phyloP scores from a whole-genome alignment of 805 yeast genomes.

The Starmerella riodocensis region DNA sequence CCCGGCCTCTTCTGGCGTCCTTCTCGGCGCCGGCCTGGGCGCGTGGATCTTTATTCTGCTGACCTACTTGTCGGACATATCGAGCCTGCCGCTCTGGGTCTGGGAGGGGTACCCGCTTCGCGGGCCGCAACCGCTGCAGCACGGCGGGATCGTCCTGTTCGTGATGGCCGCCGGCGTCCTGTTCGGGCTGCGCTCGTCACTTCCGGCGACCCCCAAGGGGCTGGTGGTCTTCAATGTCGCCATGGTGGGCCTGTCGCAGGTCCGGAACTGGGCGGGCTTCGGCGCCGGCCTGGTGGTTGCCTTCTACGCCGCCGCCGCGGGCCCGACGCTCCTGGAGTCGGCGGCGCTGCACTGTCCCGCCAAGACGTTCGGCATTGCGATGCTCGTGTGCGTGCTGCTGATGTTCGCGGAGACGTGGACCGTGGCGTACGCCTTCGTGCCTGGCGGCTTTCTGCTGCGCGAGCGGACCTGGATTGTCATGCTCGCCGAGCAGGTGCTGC shows the following conservation, averaged over 20 bases:
- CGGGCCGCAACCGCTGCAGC: constrained; percentile 81
- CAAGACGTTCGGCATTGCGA: constrained; percentile 29
- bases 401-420: constrained; percentile 86
- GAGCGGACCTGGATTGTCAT: constrained; percentile 77
- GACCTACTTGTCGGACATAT: constrained; percentile 68
- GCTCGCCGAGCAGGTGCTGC: constrained; percentile 38
- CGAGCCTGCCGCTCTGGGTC: constrained; percentile 82
- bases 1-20: constrained; percentile 32
- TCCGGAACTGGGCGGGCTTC: constrained; percentile 59
- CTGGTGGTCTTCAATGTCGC: constrained; percentile 37
- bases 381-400: constrained; percentile 39
- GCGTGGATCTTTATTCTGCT: constrained; percentile 57
- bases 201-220: constrained; percentile 28
- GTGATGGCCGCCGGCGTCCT: constrained; percentile 47
- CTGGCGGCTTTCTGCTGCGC: constrained; percentile 76
- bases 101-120: constrained; percentile 89
- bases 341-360: constrained; percentile 46
- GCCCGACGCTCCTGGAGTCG: constrained; percentile 48
- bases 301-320: constrained; percentile 47
- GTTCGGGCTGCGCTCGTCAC: constrained; percentile 30
- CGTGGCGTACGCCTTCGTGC: constrained; percentile 97
- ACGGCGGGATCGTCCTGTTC: constrained; percentile 50
- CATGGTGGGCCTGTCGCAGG: constrained; percentile 37
- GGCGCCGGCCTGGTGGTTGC: constrained; percentile 55
- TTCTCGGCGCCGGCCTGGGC: constrained; percentile 53